Base-by-base conservation (phyloP, 2,329 filamentous ascomycete genomes). In the Hypoxylon sp. region DNA sequence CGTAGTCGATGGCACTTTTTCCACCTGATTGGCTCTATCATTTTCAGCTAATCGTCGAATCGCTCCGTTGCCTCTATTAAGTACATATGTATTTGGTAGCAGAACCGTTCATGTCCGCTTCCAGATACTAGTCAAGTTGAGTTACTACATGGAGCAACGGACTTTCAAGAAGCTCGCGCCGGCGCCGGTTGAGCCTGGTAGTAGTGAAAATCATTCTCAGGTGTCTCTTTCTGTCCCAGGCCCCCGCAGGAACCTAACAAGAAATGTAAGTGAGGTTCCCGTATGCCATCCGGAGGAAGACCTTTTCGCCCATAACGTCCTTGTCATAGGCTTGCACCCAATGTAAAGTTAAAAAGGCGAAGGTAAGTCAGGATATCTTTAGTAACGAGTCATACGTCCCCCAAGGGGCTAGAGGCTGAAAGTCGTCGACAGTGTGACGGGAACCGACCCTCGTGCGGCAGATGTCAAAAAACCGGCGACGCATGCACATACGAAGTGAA, bases 401-500 rank as follows among this genome's bases (percentile, higher is more conserved):
- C 19, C 23, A 2, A 19, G 34, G 57, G 38, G 34, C 17, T 55
- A 13, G 49, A 49, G 17, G 45, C 63, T 64, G 28, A 67, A 50
- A 14, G 32, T 50, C 7, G 14, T 19, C 3, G 9, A 51, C 23
- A 69, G 67, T 69, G 67, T 67, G 67, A 69, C 25, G 67, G 67
- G 25, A 65, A 50, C 23, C 67, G 67, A 53, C 67, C 67, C 11
- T 19, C 43, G 5, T 69, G 67, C 28, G 60, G 60, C 25, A 65
- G 67, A 65, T 69, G 67, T 13, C 64, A 62, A 23, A 69, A 62
- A 41, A 49, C 46, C 48, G 36, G 64, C 67, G 67, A 67, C 14
- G 32, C 57, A 13, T 69, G 67, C 36, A n/a, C 62, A 50, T 69
- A 69, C 67, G 64, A 69, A 59, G 63, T 65, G 14, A 69, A 69